phyloP scores from a whole-genome alignment of 1,139 yeast genomes.

The Scheffersomyces titani region DNA sequence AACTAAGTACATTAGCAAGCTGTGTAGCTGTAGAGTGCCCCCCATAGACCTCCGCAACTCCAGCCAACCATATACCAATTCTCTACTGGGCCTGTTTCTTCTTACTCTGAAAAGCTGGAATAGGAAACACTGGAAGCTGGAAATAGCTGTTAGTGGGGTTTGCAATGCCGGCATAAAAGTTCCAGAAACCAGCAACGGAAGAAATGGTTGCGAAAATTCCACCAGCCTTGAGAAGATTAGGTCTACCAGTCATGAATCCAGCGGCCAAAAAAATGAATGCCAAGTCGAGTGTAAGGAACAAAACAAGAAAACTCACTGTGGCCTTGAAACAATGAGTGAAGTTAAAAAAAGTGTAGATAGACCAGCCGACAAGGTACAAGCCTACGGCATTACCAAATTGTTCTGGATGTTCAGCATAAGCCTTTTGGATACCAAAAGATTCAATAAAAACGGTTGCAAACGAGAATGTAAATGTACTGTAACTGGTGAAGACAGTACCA shows the following conservation, averaged over 20 bases:
- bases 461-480: constrained; percentile 40
- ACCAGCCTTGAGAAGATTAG: constrained; percentile 37
- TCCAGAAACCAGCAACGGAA: constrained; percentile 44
- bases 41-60: background rate
- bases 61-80: background rate
- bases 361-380: constrained; percentile 47
- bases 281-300: constrained; percentile 37
- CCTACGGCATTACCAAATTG: constrained; percentile 40
- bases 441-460: constrained; percentile 36
- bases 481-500: constrained; percentile 35
- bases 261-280: constrained; percentile 46
- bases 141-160: constrained; percentile 30
- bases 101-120: background rate
- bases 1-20: no score
- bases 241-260: constrained; percentile 37
- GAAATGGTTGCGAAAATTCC: constrained; percentile 47
- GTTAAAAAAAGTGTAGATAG: constrained; percentile 42
- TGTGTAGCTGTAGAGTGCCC: no score
- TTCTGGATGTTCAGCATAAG: constrained; percentile 21
- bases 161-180: constrained; percentile 38
- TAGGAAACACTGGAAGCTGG: background rate
- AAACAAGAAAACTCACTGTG: constrained; percentile 38
- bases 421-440: constrained; percentile 31
- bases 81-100: background rate
- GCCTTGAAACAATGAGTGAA: constrained; percentile 44